These are phyloP conservation scores for Pseudoturritis turrita DNA, from an alignment of 345 rosid species.

Conservation along the genomic window DNA sequence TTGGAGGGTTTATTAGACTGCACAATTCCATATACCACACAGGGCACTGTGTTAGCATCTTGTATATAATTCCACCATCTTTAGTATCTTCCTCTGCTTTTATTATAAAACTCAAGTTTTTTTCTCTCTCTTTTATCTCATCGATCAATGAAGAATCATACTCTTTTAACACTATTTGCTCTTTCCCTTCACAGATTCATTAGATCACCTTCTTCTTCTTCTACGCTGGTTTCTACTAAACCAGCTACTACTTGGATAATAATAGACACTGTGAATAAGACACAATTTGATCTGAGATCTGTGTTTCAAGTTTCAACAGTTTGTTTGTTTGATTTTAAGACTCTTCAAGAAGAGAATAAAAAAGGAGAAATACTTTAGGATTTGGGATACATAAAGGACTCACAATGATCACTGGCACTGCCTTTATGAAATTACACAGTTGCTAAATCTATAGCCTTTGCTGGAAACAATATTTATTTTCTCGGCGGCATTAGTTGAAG, in stretches of 20 bases:
- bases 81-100: too few relatives aligned
- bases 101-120: too few relatives aligned
- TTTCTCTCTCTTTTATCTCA: too few relatives aligned
- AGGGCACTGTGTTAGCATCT: too few relatives aligned
- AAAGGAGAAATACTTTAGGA: background rate
- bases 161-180: background rate
- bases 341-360: background rate
- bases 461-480: background rate
- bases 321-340: background rate
- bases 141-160: slow-evolving; percentile 1
- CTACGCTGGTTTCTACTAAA: too few relatives aligned
- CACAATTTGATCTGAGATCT: background rate
- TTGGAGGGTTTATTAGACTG: too few relatives aligned
- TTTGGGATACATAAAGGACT: background rate
- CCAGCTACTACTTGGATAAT: too few relatives aligned
- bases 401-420: background rate
- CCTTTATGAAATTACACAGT: background rate
- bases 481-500: background rate
- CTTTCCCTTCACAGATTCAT: background rate
- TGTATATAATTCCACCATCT: background rate
- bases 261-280: too few relatives aligned
- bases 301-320: background rate
- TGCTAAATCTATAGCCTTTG: background rate
- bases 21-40: too few relatives aligned
- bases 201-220: too few relatives aligned